Base-by-base conservation (phyloP, 129 eudicot species). In the Chrysanthemum seticuspe region DNA sequence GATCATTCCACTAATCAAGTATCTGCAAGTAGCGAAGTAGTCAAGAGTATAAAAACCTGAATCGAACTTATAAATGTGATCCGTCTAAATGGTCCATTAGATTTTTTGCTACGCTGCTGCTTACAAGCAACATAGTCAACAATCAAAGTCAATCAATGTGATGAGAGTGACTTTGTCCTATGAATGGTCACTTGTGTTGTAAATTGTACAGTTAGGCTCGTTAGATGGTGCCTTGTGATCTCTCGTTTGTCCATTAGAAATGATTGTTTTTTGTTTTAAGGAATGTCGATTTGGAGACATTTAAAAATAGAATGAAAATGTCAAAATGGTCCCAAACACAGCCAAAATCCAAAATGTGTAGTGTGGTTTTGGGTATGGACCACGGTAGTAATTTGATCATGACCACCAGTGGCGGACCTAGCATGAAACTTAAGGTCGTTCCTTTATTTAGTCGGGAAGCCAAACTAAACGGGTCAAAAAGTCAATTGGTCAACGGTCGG, bases 281-380 rank as follows among this genome's bases (percentile, higher is more conserved):
- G 40, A 12, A 47, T 49, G 25, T 51, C 10, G 59, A 7, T 31
- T 13, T 14, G 5, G 15, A 31, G 50, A 64, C 10, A 6, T 40
- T 44, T 12, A 31, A 65, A 48, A 40, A 21, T 45, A 15, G 60
- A 73, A 73, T 9, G 45, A 61, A 57, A 34, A 19, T 19, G 21
- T 19, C 21, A 19, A 19, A 19, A 59, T 77, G 71, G 76, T 70
- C 81, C 76, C 65, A 51, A 36, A 56, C 48, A 14, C 29, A 27
- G 44, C 19, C 14, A 21, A 27, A 61, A 31, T 31, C 29, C 80
- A 62, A 77, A 68, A 31, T 66, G 25, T 48, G 61, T 45, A 57
- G 29, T 60, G 60, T 15, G 13, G 73, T 51, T 19, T 48, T 13
- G 52, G 21, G 12, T 0, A 60, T 65, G 52, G 47, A 40, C 47